Evolutionary conservation across 1,284 basidiomycete genomes (phyloP), one percentile per base, ranked within the genome.

Genomic region (Puccinia hordei): DNA sequence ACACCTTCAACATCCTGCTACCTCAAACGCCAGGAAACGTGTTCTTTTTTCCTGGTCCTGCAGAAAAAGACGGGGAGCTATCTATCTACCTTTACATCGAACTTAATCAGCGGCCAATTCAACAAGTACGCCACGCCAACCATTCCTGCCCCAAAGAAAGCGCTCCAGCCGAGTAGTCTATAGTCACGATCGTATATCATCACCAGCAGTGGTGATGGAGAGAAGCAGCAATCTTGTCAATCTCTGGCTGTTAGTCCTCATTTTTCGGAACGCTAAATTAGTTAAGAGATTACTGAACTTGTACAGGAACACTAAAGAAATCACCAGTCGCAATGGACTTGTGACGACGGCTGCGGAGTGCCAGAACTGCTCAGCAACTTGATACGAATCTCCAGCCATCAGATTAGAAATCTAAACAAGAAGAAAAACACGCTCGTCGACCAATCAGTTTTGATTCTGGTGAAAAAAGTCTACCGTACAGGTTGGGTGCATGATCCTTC

Each of bases 311-410:
- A n/a, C 61, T 13, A 80, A 30, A 2, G 79, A 63, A 10, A 80
- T 53, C 15, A 73, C n/a, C 10, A 80, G 49, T 66, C 69, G 55
- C 24, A 80, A 46, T 51, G 79, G 79, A 19, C 57, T 73, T 17
- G 79, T 80, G 1, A 80, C 49, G 10, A 80, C 84, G 2, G 87
- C 88, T 10, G 90, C 89, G 83, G 91, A 90, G 63, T 90, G 88
- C 90, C 90, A 91, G 83, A 91, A 91, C 9, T 90, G 87, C 82
- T 90, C 89, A 1, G 90, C 87, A 10, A 92, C 90, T n/a, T 90
- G 88, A 83, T 91, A 91, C 0, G 90, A 87, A 84, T 91, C 90
- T 30, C 90, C 90, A 84, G 90, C 79, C 91, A 71, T 66, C 10
- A 61, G 35, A 59, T 73, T 81, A 19, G 53, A 55, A 51, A 82